Base-by-base conservation (phyloP, 345 rosid species). In the Ailanthus altissimus region DNA sequence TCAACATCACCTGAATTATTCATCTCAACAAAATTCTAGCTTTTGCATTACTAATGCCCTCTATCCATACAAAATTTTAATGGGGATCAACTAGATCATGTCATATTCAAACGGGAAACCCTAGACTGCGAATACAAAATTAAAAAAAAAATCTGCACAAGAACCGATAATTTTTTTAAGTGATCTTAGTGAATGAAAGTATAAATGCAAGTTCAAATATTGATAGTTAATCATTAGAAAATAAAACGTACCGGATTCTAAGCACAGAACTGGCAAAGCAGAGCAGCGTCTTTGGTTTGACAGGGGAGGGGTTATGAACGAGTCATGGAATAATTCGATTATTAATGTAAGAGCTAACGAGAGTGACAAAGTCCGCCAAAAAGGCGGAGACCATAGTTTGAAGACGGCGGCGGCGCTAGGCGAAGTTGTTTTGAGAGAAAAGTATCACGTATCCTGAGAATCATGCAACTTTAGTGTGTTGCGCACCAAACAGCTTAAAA, bases 101-200 rank as follows among this genome's bases (percentile, higher is more conserved):
- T 10, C 23, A 18, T 13, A 36, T 64, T 23, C 51, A 51, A 64
- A 21, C 46, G 23, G 23, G 43, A 64, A 75, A 75, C 78, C 78
- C 78, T 42, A 75, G 53, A 23, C 69, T 15, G 25, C 0, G 14
- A 49, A 16, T 32, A 42, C 54, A 45, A 42, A n/a, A n/a, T n/a
- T 38, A 15, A 43, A 61, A 36, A 36, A 51, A 2, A n/a, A 26
- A 74, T 9, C 21, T 42, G 49, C 28, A 21, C 57, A n/a, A 40
- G 46, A 53, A 23, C 21, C 16, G n/a, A 46, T 46, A 5, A n/a
- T n/a, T n/a, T 10, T 1, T 46, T 13, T 21, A n/a, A 60, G 47
- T 59, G 40, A 13, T 61, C 32, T 36, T 70, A 15, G 10, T 32
- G 3, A 8, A 36, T 2, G 45, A 23, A 42, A 43, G 43, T 8